Percentiles rank a stretch among this genome's conserved stretches.
phyloP scores from a whole-genome alignment of 495 filamentous ascomycete species.

The Hypoxylon cercidicola region DNA sequence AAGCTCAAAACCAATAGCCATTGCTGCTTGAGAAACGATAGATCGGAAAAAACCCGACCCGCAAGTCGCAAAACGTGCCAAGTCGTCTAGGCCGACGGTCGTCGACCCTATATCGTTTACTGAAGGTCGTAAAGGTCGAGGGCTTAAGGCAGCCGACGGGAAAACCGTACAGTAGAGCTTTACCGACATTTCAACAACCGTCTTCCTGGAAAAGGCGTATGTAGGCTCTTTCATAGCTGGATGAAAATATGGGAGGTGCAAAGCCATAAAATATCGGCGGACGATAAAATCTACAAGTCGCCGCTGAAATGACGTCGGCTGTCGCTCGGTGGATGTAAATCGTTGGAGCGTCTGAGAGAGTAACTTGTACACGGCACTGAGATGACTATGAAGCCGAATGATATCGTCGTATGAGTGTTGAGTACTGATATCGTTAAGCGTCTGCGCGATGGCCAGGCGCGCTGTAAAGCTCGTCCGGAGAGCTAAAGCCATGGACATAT shows the following conservation, averaged over 20 bases:
- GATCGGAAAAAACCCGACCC: constrained; percentile 56
- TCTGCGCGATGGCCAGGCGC: constrained; percentile 58
- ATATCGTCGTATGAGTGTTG: constrained; percentile 46
- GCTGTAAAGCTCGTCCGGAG: constrained; percentile 58
- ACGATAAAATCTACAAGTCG: constrained; percentile 56
- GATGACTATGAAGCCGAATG: constrained; percentile 46
- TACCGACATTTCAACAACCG: constrained; percentile 59
- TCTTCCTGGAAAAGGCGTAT: constrained; percentile 62
- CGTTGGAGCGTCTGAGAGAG: constrained; percentile 54
- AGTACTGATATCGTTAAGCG: constrained; percentile 59
- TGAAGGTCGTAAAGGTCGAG: constrained; percentile 9
- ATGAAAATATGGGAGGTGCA: constrained; percentile 61
- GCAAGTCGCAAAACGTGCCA: constrained; percentile 50
- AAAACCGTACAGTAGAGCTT: constrained; percentile 60
- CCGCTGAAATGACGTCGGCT: constrained; percentile 51
- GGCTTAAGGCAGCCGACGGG: constrained; percentile 44
- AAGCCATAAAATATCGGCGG: constrained; percentile 55
- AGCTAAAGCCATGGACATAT: constrained; percentile 56
- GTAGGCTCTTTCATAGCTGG: constrained; percentile 49
- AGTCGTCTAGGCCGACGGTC: constrained; percentile 41
- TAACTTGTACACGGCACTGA: constrained; percentile 50
- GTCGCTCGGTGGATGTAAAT: constrained; percentile 27
- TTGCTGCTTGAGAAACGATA: constrained; percentile 51
- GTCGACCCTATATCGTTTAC: constrained; percentile 6
- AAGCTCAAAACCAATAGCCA: constrained; percentile 61